A percentile compares a stretch with the other conserved stretches of the same genome.
phyloP scores from a whole-genome alignment of 352 stramenopile species.

The Aphanomyces astaci region DNA sequence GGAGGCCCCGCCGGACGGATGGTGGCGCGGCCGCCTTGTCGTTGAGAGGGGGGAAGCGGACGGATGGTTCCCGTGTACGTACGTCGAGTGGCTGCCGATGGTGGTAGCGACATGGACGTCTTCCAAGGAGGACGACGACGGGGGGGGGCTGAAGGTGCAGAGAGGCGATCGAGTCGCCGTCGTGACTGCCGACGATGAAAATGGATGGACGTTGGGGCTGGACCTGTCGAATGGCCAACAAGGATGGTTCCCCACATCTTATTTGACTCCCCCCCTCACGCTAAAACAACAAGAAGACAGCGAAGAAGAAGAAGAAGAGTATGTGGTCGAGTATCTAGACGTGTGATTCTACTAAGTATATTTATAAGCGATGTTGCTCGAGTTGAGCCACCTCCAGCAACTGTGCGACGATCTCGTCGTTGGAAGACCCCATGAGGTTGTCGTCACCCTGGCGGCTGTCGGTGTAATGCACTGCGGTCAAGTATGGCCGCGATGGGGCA shows the following conservation, averaged over 20 bases:
- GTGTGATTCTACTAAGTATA: background rate
- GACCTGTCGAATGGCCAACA: background rate
- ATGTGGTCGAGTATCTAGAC: background rate
- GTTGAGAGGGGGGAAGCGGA: background rate
- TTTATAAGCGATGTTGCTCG: background rate
- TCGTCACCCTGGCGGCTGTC: slow-evolving; percentile 32
- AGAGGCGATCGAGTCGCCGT: background rate
- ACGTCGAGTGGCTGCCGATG: slow-evolving; percentile 18
- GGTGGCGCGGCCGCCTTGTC: background rate
- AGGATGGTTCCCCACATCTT: slow-evolving; percentile 20
- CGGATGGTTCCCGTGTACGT: slow-evolving; percentile 5
- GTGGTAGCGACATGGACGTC: background rate
- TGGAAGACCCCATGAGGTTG: slow-evolving; percentile 22
- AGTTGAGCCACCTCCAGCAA: slow-evolving; percentile 21
- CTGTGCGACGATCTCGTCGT: slow-evolving; percentile 42
- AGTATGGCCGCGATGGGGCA: slow-evolving; percentile 40
- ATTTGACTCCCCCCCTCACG: no score
- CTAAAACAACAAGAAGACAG: background rate
- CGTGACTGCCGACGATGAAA: background rate
- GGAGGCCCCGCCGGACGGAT: background rate
- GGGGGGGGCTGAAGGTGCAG: background rate
- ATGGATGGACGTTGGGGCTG: background rate
- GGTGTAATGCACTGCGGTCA: slow-evolving; percentile 67
- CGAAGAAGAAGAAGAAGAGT: background rate
- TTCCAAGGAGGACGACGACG: no score